Percentiles rank a stretch among this genome's conserved stretches.
phyloP scores from a whole-genome alignment of 1,139 yeast genomes.

The Pneumocystis carinii region DNA sequence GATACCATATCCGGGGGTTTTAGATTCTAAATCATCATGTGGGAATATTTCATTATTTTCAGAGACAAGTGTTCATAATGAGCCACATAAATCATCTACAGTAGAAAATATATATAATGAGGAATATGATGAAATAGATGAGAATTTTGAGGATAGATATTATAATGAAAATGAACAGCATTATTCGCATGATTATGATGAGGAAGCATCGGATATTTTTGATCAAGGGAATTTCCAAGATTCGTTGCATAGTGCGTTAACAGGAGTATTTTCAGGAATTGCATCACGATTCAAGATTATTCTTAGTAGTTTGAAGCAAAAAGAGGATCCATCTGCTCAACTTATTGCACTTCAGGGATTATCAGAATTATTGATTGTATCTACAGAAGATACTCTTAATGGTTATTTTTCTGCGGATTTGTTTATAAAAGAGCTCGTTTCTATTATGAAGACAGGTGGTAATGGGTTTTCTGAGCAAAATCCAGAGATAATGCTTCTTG shows the following conservation, averaged over 20 bases:
- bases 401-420: constrained; percentile 42
- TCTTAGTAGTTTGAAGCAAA: constrained; percentile 22
- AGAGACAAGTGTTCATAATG: not conserved
- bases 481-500: constrained; percentile 64
- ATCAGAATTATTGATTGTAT: constrained; percentile 25
- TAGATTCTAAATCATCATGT: not conserved
- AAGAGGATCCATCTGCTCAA: constrained; percentile 32
- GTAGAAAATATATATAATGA: not conserved
- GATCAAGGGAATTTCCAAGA: constrained; percentile 4
- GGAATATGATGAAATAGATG: not conserved
- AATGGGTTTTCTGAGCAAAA: constrained; percentile 30
- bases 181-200: not conserved
- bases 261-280: constrained; percentile 18
- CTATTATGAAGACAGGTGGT: constrained; percentile 36
- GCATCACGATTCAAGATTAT: constrained; percentile 18
- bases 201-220: constrained; percentile 11
- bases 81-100: not conserved
- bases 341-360: constrained; percentile 28
- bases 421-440: constrained; percentile 42
- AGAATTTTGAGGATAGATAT: not conserved
- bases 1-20: not conserved
- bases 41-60: not conserved
- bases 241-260: constrained; percentile 8
- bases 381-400: constrained; percentile 24
- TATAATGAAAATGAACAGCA: not conserved